A percentile compares a stretch with the other conserved stretches of the same genome.
Evolutionary conservation across 371 early-diverging fungal genomes (phyloP).

Genomic region (Choanephora cucurbitarum): DNA sequence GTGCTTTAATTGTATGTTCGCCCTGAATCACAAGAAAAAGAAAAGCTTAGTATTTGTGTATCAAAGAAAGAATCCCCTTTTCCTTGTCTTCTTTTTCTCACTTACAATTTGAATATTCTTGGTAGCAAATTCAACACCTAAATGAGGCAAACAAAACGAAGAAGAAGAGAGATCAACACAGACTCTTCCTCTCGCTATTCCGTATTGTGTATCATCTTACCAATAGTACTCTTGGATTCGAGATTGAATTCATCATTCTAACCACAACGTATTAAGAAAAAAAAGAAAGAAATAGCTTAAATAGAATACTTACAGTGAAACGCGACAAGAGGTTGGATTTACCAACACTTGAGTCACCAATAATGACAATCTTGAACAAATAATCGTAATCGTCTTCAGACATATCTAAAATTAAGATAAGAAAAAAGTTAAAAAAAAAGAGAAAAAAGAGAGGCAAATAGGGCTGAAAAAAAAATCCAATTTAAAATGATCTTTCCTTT

Average conservation of each 20-base stretch:
- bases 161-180: slow-evolving; percentile 25
- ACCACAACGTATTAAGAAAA: background rate
- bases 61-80: no score
- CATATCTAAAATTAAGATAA: background rate
- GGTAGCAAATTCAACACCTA: slow-evolving; percentile 58
- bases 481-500: background rate
- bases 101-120: slow-evolving; percentile 48
- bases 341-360: slow-evolving; percentile 52
- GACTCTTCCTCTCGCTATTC: slow-evolving; percentile 96
- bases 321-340: slow-evolving; percentile 48
- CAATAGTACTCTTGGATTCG: slow-evolving; percentile 99
- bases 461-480: background rate
- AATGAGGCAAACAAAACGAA: background rate
- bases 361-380: slow-evolving; percentile 51
- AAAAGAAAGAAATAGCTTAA: background rate
- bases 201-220: slow-evolving; percentile 61
- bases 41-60: slow-evolving; percentile 4
- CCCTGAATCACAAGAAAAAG: slow-evolving; percentile 16
- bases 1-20: slow-evolving; percentile 65
- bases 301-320: slow-evolving; percentile 32
- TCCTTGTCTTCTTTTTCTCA: no score
- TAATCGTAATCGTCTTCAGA: slow-evolving; percentile 52
- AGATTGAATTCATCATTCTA: slow-evolving; percentile 93
- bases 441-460: background rate
- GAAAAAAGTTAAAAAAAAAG: background rate